Base-by-base conservation (phyloP, 306 rosid genomes). In the Cicer pinnatifidum region DNA sequence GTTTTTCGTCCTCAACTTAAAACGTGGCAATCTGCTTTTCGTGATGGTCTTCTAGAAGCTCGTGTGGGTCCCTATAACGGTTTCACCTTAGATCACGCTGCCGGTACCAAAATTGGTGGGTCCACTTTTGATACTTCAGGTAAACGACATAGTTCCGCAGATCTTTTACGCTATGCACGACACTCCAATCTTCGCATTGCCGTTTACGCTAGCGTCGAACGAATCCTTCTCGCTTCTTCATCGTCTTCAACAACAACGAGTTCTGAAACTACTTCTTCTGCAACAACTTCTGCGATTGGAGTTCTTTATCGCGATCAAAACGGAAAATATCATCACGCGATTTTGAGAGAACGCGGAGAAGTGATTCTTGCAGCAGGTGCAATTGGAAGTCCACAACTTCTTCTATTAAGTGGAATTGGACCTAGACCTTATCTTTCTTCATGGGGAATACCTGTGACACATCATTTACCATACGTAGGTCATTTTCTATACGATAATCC, bases 301-400 rank as follows among this genome's bases (percentile, higher is more conserved):
- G 99, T 90, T 5, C 71, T 86, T 1, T 91, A 77, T 43, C 85
- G 91, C 1, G 99, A 91, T 58, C 59, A 72, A n/a, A 60, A 1
- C 1, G 90, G 91, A 8, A 69, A 67, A 73, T 80, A 78, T 44
- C 97, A 91, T 71, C 89, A 81, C 3, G 99, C 96, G 0, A 69
- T 89, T 3, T 35, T 91, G n/a, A 66, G 76, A 7, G 82, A 77
- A 6, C 78, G 75, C 0, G 99, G 99, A 0, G 99, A 91, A 75
- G 92, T 94, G 0, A 72, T 94, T 6, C 69, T 94, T 17, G 76
- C 93, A 0, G 95, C 97, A 0, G 97, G 99, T 1, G 91, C 99
- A 8, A 86, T 94, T 9, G 99, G 99, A 16, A 88, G 84, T 58
- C 99, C 99, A n/a, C 96, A 94, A 78, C 86, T 94, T 38, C 88